Evolutionary conservation across 495 filamentous ascomycete genomes (phyloP).

Genomic region (Podospora australis): DNA sequence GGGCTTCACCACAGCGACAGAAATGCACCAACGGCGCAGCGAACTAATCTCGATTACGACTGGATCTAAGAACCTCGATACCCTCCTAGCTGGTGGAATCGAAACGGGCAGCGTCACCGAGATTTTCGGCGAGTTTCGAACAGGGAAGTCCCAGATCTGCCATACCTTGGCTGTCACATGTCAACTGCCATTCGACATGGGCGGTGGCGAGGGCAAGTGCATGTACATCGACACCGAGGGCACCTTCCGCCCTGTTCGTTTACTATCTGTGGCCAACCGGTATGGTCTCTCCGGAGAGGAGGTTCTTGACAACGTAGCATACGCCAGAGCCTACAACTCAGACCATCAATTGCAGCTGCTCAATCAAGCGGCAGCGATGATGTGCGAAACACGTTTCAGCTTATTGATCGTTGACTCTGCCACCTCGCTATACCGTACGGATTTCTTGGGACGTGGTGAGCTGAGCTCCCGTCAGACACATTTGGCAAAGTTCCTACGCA

Average conservation of each 20-base stretch:
- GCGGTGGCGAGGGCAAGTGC: constrained; percentile 95
- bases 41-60: constrained; percentile 97
- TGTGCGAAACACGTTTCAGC: constrained; percentile 97
- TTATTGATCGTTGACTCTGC: constrained; percentile 92
- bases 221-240: constrained; percentile 99
- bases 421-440: constrained; percentile 89
- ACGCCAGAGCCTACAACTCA: constrained; percentile 95
- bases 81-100: constrained; percentile 85
- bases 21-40: constrained; percentile 95
- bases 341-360: constrained; percentile 94
- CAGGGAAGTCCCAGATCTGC: constrained; percentile 96
- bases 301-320: constrained; percentile 95
- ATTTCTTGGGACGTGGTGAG: constrained; percentile 92
- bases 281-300: constrained; percentile 95
- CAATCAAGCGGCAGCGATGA: constrained; percentile 94
- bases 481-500: constrained; percentile 95
- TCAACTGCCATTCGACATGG: constrained; percentile 97
- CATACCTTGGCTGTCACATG: constrained; percentile 98
- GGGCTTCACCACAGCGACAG: constrained; percentile 98
- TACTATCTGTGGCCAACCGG: constrained; percentile 84
- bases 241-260: constrained; percentile 87
- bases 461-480: constrained; percentile 84
- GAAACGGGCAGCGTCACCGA: constrained; percentile 99
- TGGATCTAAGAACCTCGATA: constrained; percentile 93
- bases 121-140: constrained; percentile 96